phyloP scores from a whole-genome alignment of 148 eudicot genomes.

The Vaccinium corymbosum region DNA sequence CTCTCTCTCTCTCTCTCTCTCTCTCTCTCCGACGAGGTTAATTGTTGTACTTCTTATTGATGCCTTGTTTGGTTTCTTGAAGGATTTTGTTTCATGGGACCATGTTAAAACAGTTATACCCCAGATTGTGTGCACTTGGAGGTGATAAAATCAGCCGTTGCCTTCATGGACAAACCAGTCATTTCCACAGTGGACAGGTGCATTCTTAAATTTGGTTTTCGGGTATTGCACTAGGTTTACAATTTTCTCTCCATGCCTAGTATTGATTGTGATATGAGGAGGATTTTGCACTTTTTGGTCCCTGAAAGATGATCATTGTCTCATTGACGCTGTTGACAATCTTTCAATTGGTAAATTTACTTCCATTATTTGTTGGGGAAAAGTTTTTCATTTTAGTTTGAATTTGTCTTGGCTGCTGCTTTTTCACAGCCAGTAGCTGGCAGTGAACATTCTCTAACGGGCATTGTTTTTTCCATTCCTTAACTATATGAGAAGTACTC shows the following conservation, averaged over 20 bases:
- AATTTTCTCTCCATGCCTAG: neutral
- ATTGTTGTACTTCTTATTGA: neutral
- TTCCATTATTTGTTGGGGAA: neutral
- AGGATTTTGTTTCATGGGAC: conserved; percentile 12
- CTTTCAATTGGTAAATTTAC: neutral
- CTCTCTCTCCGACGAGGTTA: neutral
- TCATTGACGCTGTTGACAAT: neutral
- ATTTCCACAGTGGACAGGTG: conserved; percentile 55
- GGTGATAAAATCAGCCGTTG: conserved; percentile 30
- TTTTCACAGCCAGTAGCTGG: neutral
- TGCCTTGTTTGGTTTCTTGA: conserved; percentile 3
- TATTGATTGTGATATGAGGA: neutral
- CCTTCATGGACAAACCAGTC: conserved; percentile 26
- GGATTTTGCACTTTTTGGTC: neutral
- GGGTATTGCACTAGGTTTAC: neutral
- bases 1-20: no score
- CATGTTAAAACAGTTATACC: conserved; percentile 43
- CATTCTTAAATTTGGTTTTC: neutral
- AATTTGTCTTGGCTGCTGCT: neutral
- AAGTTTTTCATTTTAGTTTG: neutral
- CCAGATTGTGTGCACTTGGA: conserved; percentile 28
- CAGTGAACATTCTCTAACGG: neutral
- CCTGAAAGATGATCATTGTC: neutral
- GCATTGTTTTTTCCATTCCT: neutral
- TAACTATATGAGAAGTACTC: neutral